These are phyloP conservation scores for Microascus cirrosus DNA, from an alignment of 2,329 filamentous ascomycete species.

Conservation along the genomic window DNA sequence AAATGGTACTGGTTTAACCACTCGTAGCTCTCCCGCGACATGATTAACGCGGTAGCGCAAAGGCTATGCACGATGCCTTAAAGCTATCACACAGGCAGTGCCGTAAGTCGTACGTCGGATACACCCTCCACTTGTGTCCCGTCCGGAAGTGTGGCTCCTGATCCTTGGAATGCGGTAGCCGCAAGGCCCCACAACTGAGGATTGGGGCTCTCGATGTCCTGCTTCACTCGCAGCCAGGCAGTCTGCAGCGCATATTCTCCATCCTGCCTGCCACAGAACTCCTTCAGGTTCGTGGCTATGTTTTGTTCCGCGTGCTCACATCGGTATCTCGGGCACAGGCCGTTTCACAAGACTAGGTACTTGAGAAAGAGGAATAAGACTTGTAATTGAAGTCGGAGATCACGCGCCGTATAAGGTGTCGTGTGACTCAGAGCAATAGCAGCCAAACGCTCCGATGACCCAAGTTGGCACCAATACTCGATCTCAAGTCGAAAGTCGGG, in stretches of 20 bases:
- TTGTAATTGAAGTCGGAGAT: too few species aligned
- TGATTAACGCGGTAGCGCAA: slow-evolving; percentile 87
- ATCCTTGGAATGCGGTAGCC: slow-evolving; percentile 76
- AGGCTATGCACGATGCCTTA: slow-evolving; percentile 86
- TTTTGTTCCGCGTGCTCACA: slow-evolving; percentile 70
- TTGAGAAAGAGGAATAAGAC: too few species aligned
- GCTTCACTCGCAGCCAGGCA: slow-evolving; percentile 87
- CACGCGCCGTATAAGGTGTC: too few species aligned
- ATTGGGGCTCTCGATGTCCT: slow-evolving; percentile 72
- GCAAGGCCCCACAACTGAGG: slow-evolving; percentile 95
- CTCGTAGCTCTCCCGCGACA: slow-evolving; percentile 78
- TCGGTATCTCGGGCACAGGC: slow-evolving; percentile 60
- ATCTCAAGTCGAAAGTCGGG: too few species aligned
- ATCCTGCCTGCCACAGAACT: slow-evolving; percentile 85
- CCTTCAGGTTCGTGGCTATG: slow-evolving; percentile 62
- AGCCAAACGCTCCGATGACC: too few species aligned
- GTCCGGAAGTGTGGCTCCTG: slow-evolving; percentile 65
- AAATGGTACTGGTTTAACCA: slow-evolving; percentile 39
- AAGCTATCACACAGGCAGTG: slow-evolving; percentile 89
- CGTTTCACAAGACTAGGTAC: slow-evolving; percentile 21
- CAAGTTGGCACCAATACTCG: too few species aligned
- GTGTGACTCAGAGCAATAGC: too few species aligned
- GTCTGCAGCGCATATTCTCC: slow-evolving; percentile 80
- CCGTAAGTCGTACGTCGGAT: slow-evolving; percentile 88
- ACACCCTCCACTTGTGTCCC: slow-evolving; percentile 69